Base-by-base conservation (phyloP, 2,329 filamentous ascomycete genomes). In the Apiospora phragmitis region DNA sequence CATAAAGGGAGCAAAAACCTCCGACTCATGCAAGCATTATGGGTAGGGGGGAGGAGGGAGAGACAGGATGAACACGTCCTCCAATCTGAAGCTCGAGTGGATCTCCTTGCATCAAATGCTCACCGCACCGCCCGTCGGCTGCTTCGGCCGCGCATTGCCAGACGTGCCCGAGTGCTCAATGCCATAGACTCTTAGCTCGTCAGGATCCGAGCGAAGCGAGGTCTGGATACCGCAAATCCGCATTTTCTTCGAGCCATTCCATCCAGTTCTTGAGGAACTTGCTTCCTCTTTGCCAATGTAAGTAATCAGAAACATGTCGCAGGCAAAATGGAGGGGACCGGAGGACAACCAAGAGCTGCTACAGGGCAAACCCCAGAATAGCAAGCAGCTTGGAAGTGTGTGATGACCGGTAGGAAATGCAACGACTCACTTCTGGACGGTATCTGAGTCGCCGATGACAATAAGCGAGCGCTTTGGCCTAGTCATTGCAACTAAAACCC, bases 361-460 rank as follows among this genome's bases (percentile, higher is more conserved):
- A 66, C 65, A 59, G 14, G 38, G 47, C 59, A 21, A 14, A 14
- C 35, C 68, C 68, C 51, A 67, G 66, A 65, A 67, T 71, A 67
- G 26, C 41, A 43, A 69, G 62, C 67, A 59, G 24, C n/a, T 29
- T 24, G 51, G 59, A 43, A 45, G 11, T 47, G 35, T 47, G 32
- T 65, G 67, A 68, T 66, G 32, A 18, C 42, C 65, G 42, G 65
- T 43, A 67, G 18, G 65, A 45, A 45, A 45, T 67, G 11, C 65
- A 59, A 71, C 72, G 72, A 90, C 93, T 88, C 85, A 97, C 93
- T 89, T 91, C 81, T 92, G 91, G 70, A 97, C 93, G 3, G 95
- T 98, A 80, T 98, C 96, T 71, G 94, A 96, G 81, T 99, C 96
- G 62, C 95, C 96, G 77, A 98, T 92, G 24, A 99, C 88, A 73